Conservation (phyloP, 192 early-diverging fungal species). For the Coemansia sp. region DNA sequence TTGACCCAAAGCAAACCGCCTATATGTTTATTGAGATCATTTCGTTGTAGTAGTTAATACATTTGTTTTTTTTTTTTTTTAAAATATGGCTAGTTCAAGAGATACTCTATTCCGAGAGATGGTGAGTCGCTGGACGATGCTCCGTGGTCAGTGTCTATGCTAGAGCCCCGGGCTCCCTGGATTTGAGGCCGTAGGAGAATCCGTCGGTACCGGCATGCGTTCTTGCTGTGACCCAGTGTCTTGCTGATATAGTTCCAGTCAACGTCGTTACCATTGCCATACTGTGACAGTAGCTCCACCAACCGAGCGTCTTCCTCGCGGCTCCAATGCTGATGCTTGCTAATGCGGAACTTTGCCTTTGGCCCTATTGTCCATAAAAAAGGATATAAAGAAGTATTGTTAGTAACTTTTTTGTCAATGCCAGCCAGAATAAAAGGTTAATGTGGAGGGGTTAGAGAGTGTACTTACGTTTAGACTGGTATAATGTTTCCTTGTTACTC, state of each 20-base stretch:
- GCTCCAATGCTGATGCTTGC: conserved; percentile 55
- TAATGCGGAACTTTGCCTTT: conserved; percentile 50
- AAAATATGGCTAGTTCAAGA: not conserved
- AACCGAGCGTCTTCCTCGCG: conserved; percentile 34
- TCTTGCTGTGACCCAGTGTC: conserved; percentile 50
- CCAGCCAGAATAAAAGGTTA: not conserved
- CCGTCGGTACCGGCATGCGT: conserved; percentile 51
- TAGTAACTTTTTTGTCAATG: not conserved
- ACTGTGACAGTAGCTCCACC: conserved; percentile 27
- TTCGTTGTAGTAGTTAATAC: conserved; percentile 29
- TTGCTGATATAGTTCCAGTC: conserved; percentile 56
- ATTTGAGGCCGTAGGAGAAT: conserved; percentile 28
- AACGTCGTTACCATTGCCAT: conserved; percentile 30
- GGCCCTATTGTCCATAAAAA: conserved; percentile 16
- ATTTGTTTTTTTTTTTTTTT: no score
- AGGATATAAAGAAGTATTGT: not conserved
- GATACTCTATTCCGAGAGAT: conserved; percentile 7
- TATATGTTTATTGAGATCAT: conserved; percentile 59
- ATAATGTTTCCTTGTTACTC: conserved; percentile 22
- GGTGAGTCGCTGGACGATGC: conserved; percentile 17
- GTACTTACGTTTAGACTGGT: conserved; percentile 30
- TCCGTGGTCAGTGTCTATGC: conserved; percentile 17
- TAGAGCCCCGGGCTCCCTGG: not conserved
- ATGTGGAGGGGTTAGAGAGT: not conserved
- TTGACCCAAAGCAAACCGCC: conserved; percentile 58